Conservation (phyloP, 2,329 filamentous ascomycete species). For the Scortechinia acanthostroma region DNA sequence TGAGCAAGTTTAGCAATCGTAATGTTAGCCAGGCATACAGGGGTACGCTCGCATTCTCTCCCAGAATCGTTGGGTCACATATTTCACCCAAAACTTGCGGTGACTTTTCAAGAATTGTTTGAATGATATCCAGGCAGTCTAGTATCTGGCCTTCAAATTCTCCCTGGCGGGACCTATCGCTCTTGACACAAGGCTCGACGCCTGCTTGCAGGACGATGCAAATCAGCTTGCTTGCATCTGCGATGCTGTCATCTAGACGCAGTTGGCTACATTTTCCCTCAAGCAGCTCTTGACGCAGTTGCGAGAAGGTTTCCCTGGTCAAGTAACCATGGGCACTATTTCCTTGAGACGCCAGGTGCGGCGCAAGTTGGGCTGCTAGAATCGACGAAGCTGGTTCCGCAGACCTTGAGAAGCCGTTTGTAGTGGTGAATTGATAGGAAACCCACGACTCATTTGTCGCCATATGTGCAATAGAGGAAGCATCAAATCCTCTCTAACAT, state of each 20-base stretch:
- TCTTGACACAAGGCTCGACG: conserved; percentile 31
- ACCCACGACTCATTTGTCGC: too few relatives aligned
- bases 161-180: conserved; percentile 35
- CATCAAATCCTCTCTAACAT: too few relatives aligned
- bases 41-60: conserved; percentile 8
- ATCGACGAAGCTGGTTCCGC: conserved; percentile 38
- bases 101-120: conserved; percentile 42
- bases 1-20: background rate
- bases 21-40: background rate
- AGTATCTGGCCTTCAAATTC: conserved; percentile 8
- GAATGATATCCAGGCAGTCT: conserved; percentile 50
- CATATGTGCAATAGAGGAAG: too few relatives aligned
- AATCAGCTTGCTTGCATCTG: conserved; percentile 48
- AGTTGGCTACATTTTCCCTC: conserved; percentile 27
- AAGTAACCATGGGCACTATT: conserved; percentile 30
- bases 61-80: conserved; percentile 22
- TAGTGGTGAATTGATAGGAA: too few relatives aligned
- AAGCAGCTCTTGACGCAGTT: conserved; percentile 50
- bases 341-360: conserved; percentile 37
- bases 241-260: conserved; percentile 37
- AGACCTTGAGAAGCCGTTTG: background rate
- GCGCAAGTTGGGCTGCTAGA: conserved; percentile 51
- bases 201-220: conserved; percentile 54
- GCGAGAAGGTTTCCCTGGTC: conserved; percentile 41
- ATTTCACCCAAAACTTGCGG: conserved; percentile 27